phyloP scores from a whole-genome alignment of 2,329 filamentous ascomycete species.

The Penicillium sp. region DNA sequence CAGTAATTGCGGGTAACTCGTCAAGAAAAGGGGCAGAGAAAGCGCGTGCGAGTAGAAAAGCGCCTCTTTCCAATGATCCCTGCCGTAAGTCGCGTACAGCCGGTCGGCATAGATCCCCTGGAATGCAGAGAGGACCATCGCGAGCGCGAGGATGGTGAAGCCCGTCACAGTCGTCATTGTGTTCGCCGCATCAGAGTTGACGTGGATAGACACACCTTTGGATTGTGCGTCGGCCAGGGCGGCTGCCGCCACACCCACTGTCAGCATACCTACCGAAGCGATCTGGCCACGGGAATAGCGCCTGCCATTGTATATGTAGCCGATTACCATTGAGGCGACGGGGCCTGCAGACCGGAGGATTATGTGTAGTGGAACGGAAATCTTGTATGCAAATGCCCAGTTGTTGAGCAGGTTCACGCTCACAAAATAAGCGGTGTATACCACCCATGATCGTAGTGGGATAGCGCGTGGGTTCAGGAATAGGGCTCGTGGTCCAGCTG shows the following conservation, averaged over 20 bases:
- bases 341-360: slow-evolving; percentile 93
- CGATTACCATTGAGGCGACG: slow-evolving; percentile 92
- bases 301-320: slow-evolving; percentile 76
- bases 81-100: slow-evolving; percentile 80
- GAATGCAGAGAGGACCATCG: slow-evolving; percentile 84
- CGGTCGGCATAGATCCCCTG: slow-evolving; percentile 96
- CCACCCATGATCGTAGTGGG: slow-evolving; percentile 77
- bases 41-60: slow-evolving; percentile 80
- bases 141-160: slow-evolving; percentile 78
- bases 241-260: slow-evolving; percentile 79
- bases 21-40: slow-evolving; percentile 47
- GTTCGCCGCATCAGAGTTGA: slow-evolving; percentile 33
- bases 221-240: slow-evolving; percentile 85
- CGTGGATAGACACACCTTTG: slow-evolving; percentile 58
- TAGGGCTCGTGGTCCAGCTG: slow-evolving; percentile 60
- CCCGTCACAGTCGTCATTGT: slow-evolving; percentile 56
- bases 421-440: slow-evolving; percentile 90
- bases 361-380: slow-evolving; percentile 94
- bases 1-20: slow-evolving; percentile 37
- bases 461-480: slow-evolving; percentile 77
- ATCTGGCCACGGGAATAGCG: slow-evolving; percentile 78
- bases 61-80: slow-evolving; percentile 85
- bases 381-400: slow-evolving; percentile 94
- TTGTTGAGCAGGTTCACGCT: slow-evolving; percentile 95
- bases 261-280: slow-evolving; percentile 77